Evolutionary conservation across 73 alveolate species (phyloP).

Genomic region (Urostyla sp.): DNA sequence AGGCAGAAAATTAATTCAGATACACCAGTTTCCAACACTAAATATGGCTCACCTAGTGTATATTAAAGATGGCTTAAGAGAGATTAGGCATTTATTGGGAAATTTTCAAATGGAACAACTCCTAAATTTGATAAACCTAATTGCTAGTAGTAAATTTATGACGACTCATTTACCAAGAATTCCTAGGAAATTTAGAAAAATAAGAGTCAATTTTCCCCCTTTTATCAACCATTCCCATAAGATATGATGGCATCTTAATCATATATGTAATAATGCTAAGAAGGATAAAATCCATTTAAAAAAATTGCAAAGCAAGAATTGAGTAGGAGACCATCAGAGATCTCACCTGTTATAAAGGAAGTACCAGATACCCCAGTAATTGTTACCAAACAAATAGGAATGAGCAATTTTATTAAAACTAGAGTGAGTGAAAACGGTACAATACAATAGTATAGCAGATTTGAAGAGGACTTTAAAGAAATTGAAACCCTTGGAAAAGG

Average conservation of each 20-base stretch:
- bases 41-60: conserved; percentile 6
- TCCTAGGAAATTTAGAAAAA: neutral
- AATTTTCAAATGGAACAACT: conserved; percentile 37
- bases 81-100: conserved; percentile 27
- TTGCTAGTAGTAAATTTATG: no score
- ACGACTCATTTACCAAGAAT: neutral
- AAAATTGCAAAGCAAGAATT: neutral
- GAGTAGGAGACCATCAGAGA: conserved; percentile 20
- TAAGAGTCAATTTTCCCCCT: conserved; percentile 5
- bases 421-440: conserved; percentile 2
- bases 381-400: conserved; percentile 2
- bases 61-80: conserved; percentile 8
- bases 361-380: conserved; percentile 59
- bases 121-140: conserved; percentile 47
- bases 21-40: neutral
- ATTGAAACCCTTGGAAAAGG: conserved; percentile 79
- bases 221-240: neutral
- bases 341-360: conserved; percentile 16
- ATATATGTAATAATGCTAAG: neutral
- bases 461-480: conserved; percentile 55
- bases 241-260: neutral
- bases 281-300: conserved; percentile 21
- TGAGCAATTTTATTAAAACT: neutral
- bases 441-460: conserved; percentile 33
- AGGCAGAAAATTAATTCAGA: neutral